phyloP scores from a whole-genome alignment of 352 stramenopile genomes.

The Globisporangium irregulare region DNA sequence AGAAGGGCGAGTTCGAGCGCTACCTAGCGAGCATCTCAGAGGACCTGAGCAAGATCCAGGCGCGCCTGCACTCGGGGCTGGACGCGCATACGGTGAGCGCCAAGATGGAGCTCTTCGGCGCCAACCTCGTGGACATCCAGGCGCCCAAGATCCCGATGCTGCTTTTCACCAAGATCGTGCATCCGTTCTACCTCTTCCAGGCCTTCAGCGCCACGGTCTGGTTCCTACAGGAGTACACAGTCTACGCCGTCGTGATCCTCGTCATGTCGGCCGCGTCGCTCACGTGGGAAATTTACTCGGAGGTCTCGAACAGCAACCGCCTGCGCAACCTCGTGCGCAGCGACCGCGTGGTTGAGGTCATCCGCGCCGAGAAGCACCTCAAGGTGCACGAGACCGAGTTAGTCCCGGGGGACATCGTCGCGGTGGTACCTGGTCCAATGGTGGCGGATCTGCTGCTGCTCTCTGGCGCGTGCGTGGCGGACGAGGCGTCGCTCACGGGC shows the following conservation, averaged over 20 bases:
- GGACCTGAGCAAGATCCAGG: conserved; percentile 20
- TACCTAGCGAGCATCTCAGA: conserved; percentile 41
- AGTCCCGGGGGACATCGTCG: conserved; percentile 68
- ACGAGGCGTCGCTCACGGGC: conserved; percentile 70
- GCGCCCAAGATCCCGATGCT: conserved; percentile 30
- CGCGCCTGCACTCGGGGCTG: conserved; percentile 29
- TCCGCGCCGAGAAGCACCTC: conserved; percentile 39
- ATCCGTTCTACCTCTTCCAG: conserved; percentile 83
- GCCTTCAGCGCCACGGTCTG: conserved; percentile 62
- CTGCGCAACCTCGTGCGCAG: conserved; percentile 51
- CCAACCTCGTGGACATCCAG: conserved; percentile 44
- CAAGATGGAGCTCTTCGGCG: conserved; percentile 36
- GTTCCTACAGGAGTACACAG: conserved; percentile 59
- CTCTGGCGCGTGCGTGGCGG: conserved; percentile 54
- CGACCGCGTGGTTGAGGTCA: conserved; percentile 30
- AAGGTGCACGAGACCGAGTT: conserved; percentile 54
- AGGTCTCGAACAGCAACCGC: conserved; percentile 61
- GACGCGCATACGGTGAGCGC: conserved; percentile 12
- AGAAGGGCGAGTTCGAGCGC: conserved; percentile 46
- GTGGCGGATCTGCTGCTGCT: conserved; percentile 60
- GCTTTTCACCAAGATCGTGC: conserved; percentile 60
- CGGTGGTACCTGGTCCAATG: conserved; percentile 54
- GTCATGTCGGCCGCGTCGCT: conserved; percentile 60
- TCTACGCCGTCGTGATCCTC: conserved; percentile 62
- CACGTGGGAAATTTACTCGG: conserved; percentile 60